phyloP scores from a whole-genome alignment of 2,329 filamentous ascomycete species.

The Nemania sp. region DNA sequence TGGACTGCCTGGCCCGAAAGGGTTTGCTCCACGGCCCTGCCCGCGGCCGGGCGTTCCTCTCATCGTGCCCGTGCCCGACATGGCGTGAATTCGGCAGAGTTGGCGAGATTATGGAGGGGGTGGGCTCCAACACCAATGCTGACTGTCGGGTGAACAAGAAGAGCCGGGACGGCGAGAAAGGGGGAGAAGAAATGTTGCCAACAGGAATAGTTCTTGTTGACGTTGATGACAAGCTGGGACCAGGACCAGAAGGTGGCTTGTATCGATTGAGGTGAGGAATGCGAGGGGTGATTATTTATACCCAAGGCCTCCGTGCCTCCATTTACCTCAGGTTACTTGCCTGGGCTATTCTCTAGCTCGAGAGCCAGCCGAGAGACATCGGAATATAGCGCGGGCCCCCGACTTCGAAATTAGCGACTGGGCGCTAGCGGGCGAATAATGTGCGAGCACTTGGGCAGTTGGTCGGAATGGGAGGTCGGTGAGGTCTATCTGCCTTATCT shows the following conservation, averaged over 20 bases:
- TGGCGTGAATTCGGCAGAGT: constrained; percentile 42
- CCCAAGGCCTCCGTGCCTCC: no score
- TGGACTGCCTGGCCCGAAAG: constrained; percentile 63
- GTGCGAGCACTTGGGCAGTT: no score
- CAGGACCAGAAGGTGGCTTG: no score
- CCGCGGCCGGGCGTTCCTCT: constrained; percentile 69
- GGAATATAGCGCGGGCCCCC: neutral
- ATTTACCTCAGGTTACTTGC: no score
- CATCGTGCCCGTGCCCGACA: constrained; percentile 67
- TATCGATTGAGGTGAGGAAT: no score
- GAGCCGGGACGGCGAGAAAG: neutral
- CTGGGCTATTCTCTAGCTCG: no score
- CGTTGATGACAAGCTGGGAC: no score
- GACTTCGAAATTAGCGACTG: neutral
- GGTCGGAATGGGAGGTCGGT: neutral
- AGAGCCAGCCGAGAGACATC: no score
- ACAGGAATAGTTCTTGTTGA: no score
- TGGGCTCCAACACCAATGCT: constrained; percentile 20
- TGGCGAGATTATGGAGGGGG: constrained; percentile 19
- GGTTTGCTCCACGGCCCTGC: constrained; percentile 57
- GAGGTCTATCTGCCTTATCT: no score
- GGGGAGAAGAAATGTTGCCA: neutral
- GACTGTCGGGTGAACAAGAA: neutral
- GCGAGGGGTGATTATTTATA: no score
- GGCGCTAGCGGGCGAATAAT: constrained; percentile 7